Evolutionary conservation across 2,329 filamentous ascomycete genomes (phyloP), one percentile per base, ranked within the genome.

Genomic region (Cercospora zeae-maydis): DNA sequence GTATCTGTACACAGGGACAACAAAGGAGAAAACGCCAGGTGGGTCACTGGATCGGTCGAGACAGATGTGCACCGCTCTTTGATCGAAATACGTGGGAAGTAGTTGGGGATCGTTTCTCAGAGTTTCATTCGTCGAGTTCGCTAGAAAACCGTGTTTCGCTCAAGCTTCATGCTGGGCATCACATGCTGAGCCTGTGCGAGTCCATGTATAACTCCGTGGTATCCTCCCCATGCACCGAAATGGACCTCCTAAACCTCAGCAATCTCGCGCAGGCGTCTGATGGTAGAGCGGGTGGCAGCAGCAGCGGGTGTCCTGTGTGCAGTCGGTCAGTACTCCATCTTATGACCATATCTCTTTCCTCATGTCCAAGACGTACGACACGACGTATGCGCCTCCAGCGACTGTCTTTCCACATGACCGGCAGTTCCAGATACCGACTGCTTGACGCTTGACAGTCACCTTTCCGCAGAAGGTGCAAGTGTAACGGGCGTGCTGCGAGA

Each of bases 381-480:
- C 90, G 76, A 88, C 89, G 87, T 96, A 98, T 77, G 93, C 95
- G 83, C 93, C 91, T 81, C 91, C 91, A 75, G 91, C 93, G 74
- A 93, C 86, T 77, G 88, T 91, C 90, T 97, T 97, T 81, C 91
- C 88, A 89, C 95, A 98, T 66, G 89, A 86, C 82, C 87, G 89
- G 91, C 95, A 99, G 82, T 93, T 86, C 93, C 93, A 97, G 86
- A 96, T 97, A 76, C 93, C 93, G 75, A 93, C 91, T 69, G 91
- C 88, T 78, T 92, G 85, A 78, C 93, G 89, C 86, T 77, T 77
- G 67, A 77, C 75, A 34, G 89, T 90, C 80, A 88, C 89, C 89
- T 98, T 98, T 79, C 93, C 93, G 87, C 92, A 96, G 90, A 98
- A 99, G 72, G 93, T 93, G 88, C 93, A 98, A 79, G 88, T 88